Base-by-base conservation (phyloP, 2,329 filamentous ascomycete species). In the Microdochium trichocladiopsis region DNA sequence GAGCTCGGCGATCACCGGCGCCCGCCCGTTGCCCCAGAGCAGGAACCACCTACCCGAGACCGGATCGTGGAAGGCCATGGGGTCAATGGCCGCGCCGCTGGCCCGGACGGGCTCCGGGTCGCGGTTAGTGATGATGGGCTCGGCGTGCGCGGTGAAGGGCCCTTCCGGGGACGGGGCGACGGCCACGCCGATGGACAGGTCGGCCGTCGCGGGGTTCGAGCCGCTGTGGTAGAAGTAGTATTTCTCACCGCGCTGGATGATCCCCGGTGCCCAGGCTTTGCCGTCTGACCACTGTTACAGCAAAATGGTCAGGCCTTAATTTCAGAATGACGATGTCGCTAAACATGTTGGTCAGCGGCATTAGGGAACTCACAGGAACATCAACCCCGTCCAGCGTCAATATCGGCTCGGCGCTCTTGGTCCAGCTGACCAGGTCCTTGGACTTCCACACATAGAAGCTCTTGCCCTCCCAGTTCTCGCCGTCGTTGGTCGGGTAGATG, bases 201-300 rank as follows among this genome's bases (percentile, higher is more conserved):
- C 72, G 28, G 77, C 67, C 14, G 25, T n/a, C 0, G 79, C 79
- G 0, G 82, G 79, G 43, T 74, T 73, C 6, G 16, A 22, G 0
- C 75, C 75, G 36, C 69, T 76, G 64, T 84, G 86, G 65, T 83
- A 85, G 25, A 87, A 78, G 59, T 83, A 86, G 66, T 80, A 87
- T 66, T 82, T 83, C 0, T 79, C 80, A 53, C 79, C 70, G 49
- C 79, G 80, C 49, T 71, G 66, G 1, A 80, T 79, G 2, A 84
- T 83, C 50, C 83, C 82, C 0, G 84, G 84, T 0, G 83, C 83
- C 83, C 84, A 87, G 3, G 84, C 77, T 58, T 86, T 84, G 54
- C 84, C 84, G 1, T 72, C 76, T 0, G 81, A 82, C 84, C 84
- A 87, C 2, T 82, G 28, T 31, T 31, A n/a, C n/a, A n/a, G n/a